phyloP scores from a whole-genome alignment of 2,329 filamentous ascomycete species.

The Diplodia scrobiculata region DNA sequence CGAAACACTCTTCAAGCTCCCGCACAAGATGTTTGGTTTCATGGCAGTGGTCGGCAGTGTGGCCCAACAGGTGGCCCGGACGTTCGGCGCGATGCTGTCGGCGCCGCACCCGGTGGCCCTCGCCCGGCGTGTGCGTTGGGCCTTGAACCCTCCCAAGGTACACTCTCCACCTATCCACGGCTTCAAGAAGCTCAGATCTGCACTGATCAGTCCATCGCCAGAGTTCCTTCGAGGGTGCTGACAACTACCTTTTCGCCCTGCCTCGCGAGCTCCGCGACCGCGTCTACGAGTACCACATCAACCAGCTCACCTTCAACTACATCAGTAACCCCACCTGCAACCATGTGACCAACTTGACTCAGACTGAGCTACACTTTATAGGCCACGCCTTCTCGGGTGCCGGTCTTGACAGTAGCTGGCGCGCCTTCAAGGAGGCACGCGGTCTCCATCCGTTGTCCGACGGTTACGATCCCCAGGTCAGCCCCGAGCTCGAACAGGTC shows the following conservation, averaged over 20 bases:
- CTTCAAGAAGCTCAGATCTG: not conserved
- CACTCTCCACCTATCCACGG: not conserved
- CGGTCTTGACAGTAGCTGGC: not conserved
- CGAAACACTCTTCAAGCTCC: not conserved
- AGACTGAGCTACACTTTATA: not conserved
- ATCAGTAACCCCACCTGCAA: not conserved
- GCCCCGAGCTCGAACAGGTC: not conserved
- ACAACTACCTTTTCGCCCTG: not conserved
- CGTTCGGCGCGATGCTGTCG: not conserved
- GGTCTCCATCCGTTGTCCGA: not conserved
- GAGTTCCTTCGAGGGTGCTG: not conserved
- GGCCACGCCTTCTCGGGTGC: not conserved
- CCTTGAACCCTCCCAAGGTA: not conserved
- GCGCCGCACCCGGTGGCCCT: no score
- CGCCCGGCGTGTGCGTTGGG: not conserved
- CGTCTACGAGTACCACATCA: not conserved
- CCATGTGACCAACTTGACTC: not conserved
- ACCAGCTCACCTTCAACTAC: not conserved
- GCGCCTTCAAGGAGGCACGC: not conserved
- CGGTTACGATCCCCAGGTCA: not conserved
- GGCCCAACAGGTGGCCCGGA: no score
- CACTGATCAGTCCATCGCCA: not conserved
- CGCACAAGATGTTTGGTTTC: not conserved
- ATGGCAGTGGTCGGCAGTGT: not conserved
- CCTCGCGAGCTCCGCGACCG: conserved; percentile 2